Evolutionary conservation across 768 basidiomycete genomes (phyloP), one percentile per base, ranked within the genome.

Genomic region (Suillus decipiens): DNA sequence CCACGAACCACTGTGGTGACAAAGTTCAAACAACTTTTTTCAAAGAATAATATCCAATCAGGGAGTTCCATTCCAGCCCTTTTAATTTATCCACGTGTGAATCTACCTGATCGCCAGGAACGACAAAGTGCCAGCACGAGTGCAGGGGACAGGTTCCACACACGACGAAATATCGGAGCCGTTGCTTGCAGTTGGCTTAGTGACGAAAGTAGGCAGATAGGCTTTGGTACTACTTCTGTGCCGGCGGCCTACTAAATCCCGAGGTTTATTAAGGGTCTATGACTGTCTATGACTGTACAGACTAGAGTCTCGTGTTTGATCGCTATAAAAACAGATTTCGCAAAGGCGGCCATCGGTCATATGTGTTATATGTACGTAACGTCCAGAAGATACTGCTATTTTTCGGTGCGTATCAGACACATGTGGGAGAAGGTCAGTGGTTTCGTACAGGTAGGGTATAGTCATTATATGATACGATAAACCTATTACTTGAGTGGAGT

Each of bases 91-190:
- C 19, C 51, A 19, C 51, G 36, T 24, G 55, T 56, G 55, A 47
- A 56, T 56, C 22, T 14, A 39, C 36, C 11, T 37, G 55, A 56
- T 56, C 55, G 55, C 22, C 55, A 56, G 55, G 55, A 39, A 56
- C 55, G 55, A 56, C 55, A 53, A 34, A 53, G 51, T 53, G 51
- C 51, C 51, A 53, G 51, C 50, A 9, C 28, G 17, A 31, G 14
- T 24, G 31, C 10, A n/a, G 33, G 5, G 51, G 6, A 34, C 5
- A 1, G 14, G 14, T 50, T 50, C 24, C 47, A 51, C 50, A 31
- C 48, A 36, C 34, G 19, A 34, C 10, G 17, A 19, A 36, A 22
- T 36, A 47, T 37, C 22, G 54, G 22, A 56, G 54, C 36, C 4
- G 22, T 37, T 12, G 14, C 37, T 24, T 10, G 36, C 22, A 55